Percentiles rank a stretch among this genome's conserved stretches.
Conservation (phyloP, 805 yeast species). For the Saccharomyces jurei region DNA sequence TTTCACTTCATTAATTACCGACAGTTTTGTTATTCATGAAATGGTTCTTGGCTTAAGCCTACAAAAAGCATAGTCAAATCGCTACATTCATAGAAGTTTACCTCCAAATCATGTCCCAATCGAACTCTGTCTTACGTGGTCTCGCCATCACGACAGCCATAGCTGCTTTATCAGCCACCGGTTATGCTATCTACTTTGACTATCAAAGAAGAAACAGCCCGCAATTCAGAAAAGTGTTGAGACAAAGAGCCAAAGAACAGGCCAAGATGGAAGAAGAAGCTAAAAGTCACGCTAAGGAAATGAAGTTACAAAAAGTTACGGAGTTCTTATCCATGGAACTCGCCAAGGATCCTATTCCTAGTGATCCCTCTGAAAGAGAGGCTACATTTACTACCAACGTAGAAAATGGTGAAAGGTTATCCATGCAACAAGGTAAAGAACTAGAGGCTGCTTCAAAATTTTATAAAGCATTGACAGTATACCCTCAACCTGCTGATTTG, state of each 20-base stretch:
- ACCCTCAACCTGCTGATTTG: constrained; percentile 91
- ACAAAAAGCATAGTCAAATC: background rate
- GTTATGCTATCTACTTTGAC: constrained; percentile 86
- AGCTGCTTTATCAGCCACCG: constrained; percentile 49
- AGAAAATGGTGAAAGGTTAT: constrained; percentile 75
- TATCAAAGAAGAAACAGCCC: constrained; percentile 77
- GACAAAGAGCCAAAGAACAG: constrained; percentile 53
- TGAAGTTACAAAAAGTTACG: constrained; percentile 52
- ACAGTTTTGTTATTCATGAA: background rate
- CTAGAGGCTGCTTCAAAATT: constrained; percentile 81
- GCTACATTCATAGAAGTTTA: background rate
- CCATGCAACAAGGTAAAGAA: constrained; percentile 57
- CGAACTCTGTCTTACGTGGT: constrained; percentile 14
- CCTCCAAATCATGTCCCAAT: constrained; percentile 15
- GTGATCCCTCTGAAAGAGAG: constrained; percentile 62
- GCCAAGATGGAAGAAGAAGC: constrained; percentile 46
- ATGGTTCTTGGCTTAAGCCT: background rate
- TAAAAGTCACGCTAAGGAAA: constrained; percentile 51
- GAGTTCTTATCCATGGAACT: constrained; percentile 57
- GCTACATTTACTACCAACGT: constrained; percentile 75
- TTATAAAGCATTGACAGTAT: constrained; percentile 87
- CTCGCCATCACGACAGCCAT: constrained; percentile 34
- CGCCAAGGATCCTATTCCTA: constrained; percentile 67
- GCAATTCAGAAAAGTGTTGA: constrained; percentile 72
- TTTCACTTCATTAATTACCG: background rate